phyloP scores from a whole-genome alignment of 768 basidiomycete genomes.

The Amanita rubescens region DNA sequence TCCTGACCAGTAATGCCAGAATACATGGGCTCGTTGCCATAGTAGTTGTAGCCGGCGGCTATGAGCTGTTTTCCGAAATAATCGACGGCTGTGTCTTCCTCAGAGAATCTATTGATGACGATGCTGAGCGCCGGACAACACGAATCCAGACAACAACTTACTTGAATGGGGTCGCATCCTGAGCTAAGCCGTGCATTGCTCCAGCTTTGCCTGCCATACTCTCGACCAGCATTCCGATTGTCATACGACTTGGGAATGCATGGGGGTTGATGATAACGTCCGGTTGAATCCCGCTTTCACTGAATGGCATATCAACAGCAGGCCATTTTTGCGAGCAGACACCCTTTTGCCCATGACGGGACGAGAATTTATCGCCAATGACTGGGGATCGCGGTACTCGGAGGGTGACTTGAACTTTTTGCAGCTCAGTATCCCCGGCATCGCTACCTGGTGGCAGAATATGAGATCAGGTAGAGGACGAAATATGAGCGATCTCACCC shows the following conservation, averaged over 20 bases:
- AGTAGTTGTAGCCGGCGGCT: constrained; percentile 95
- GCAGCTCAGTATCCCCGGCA: constrained; percentile 77
- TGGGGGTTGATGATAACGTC: constrained; percentile 99
- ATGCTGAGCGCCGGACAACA: constrained; percentile 7
- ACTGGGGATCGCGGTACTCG: constrained; percentile 92
- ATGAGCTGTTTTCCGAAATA: constrained; percentile 95
- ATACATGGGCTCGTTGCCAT: constrained; percentile 99
- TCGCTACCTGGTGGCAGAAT: constrained; percentile 57
- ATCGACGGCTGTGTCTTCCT: constrained; percentile 93
- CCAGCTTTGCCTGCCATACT: constrained; percentile 99
- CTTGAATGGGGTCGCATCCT: constrained; percentile 99
- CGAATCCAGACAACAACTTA: constrained; percentile 30
- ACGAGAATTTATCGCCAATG: constrained; percentile 99
- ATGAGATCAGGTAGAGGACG: constrained; percentile 1
- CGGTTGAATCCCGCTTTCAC: constrained; percentile 97
- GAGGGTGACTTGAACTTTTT: constrained; percentile 90
- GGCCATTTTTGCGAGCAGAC: constrained; percentile 99
- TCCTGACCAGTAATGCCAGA: constrained; percentile 98
- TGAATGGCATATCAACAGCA: constrained; percentile 96
- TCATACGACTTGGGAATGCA: constrained; percentile 99
- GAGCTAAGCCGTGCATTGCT: constrained; percentile 95
- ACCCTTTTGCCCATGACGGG: constrained; percentile 98
- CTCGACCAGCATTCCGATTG: constrained; percentile 99
- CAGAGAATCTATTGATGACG: constrained; percentile 63
- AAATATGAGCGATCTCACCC: constrained; percentile 37